Conservation (phyloP, 2,329 filamentous ascomycete species). For the Cercospora brassicicola region DNA sequence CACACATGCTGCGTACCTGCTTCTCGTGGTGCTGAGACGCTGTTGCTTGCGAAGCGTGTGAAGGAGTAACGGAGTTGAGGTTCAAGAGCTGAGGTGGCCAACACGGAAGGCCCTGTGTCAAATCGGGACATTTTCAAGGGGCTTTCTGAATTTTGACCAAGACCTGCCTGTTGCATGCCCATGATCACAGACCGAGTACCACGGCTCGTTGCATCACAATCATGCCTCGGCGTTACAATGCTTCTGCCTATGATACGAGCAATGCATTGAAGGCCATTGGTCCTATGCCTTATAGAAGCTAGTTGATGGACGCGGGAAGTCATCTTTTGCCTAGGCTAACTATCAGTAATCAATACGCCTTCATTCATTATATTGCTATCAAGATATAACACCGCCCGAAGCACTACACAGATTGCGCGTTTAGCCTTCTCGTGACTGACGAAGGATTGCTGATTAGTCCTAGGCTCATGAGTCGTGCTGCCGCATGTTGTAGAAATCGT, state of each 20-base stretch:
- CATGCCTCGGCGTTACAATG: neutral
- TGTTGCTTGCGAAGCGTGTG: neutral
- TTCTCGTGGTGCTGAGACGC: neutral
- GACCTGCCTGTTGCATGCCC: neutral
- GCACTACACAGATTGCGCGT: neutral
- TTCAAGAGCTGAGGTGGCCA: neutral
- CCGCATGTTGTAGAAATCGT: neutral
- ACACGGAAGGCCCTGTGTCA: neutral
- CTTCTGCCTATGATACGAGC: neutral
- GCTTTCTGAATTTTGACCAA: neutral
- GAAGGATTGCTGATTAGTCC: neutral
- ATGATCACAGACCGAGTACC: neutral
- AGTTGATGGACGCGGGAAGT: neutral
- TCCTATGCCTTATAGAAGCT: neutral
- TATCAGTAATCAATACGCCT: neutral
- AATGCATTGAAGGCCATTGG: neutral
- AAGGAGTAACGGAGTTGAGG: neutral
- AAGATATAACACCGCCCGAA: neutral
- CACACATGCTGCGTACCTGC: neutral
- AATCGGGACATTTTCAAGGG: neutral
- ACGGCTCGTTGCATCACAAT: neutral
- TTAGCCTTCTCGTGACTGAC: neutral
- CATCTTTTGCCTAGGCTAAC: neutral
- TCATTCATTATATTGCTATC: neutral
- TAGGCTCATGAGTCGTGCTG: neutral